Evolutionary conservation across 2,329 filamentous ascomycete species (phyloP), one percentile per base, ranked within the genome.

Genomic region (Xylariaceae sp.): DNA sequence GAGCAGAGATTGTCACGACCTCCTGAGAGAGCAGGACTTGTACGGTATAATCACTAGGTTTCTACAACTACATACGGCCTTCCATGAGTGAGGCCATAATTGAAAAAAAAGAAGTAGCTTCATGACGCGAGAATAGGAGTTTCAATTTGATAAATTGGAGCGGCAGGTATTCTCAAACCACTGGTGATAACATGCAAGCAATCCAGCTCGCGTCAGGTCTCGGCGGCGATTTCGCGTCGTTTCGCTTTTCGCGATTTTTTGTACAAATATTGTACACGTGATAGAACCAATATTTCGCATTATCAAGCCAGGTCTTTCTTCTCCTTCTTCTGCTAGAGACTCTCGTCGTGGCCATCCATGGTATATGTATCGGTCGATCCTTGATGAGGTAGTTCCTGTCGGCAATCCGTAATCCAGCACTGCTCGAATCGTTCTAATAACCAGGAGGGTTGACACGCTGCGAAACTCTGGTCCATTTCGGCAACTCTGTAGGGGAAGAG

Each of bases 391-490:
- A 18, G 13, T 41, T 55, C 51, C 17, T 11, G 51, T 53, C 48
- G 8, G 39, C 15, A 49, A 8, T 41, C 3, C 41, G 15, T 15
- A 55, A 41, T 41, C 47, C 53, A 53, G 44, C 18, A 2, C 10
- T 17, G 4, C 15, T 50, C 35, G 4, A 10, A 55, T 56, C 51
- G 3, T 30, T 55, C 78, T 86, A 97, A 77, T 93, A 97, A 78
- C 93, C 93, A 51, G 93, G 92, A 60, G 93, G 93, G 76, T 97
- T 97, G 74, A 97, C 73, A 76, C 93, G 82, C 76, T 97, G 93
- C 65, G 90, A 96, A 64, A 97, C 88, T 77, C 92, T 88, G 68
- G 93, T 97, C 93, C 93, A 97, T 78, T 97, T 92, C 58, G 87
- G 88, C 55, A 92, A 76, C 75, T 92, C 89, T 92, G 68, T 55